Conservation (phyloP, 2,329 filamentous ascomycete species). For the Mycosphaerelloides madeirae region DNA sequence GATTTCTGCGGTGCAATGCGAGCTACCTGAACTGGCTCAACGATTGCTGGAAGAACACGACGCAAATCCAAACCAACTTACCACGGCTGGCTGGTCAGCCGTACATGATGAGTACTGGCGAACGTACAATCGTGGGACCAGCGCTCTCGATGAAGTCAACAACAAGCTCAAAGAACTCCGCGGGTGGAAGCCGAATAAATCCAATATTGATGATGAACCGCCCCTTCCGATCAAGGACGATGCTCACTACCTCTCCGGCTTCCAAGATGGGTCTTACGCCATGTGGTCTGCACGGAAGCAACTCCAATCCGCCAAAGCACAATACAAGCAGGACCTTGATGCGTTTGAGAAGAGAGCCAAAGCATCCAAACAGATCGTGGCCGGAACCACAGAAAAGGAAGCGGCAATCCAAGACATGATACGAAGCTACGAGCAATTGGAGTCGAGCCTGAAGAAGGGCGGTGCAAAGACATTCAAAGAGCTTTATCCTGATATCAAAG, state of each 20-base stretch:
- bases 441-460: conserved; percentile 50
- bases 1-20: conserved; percentile 53
- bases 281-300: conserved; percentile 49
- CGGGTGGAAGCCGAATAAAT: conserved; percentile 41
- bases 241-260: conserved; percentile 46
- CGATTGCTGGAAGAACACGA: conserved; percentile 54
- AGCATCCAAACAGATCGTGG: conserved; percentile 15
- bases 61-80: conserved; percentile 61
- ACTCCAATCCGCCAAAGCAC: conserved; percentile 35
- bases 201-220: conserved; percentile 16
- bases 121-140: conserved; percentile 39
- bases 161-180: conserved; percentile 49
- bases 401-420: conserved; percentile 51
- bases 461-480: conserved; percentile 65
- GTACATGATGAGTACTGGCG: conserved; percentile 33
- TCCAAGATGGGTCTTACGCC: conserved; percentile 56
- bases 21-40: conserved; percentile 51
- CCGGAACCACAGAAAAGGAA: conserved; percentile 49
- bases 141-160: conserved; percentile 59
- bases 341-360: background rate
- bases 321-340: conserved; percentile 24
- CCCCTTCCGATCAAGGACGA: conserved; percentile 40
- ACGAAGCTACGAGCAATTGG: conserved; percentile 51
- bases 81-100: conserved; percentile 32
- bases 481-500: conserved; percentile 52